Base-by-base conservation (phyloP, 2,329 filamentous ascomycete genomes). In the Seiridium unicorne region DNA sequence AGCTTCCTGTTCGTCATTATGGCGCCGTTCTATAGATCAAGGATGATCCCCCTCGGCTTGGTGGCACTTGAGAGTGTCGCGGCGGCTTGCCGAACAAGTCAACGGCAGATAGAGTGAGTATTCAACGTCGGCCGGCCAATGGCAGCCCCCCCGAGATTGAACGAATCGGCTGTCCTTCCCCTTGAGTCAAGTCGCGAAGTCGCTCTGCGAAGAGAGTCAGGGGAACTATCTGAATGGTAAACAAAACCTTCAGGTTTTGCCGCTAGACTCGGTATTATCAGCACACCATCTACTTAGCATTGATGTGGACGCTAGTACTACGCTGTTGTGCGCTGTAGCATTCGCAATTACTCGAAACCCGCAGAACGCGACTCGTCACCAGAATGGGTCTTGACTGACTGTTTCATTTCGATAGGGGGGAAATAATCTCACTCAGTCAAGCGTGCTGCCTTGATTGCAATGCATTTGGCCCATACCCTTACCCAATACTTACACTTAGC, bases 351-450 rank as follows among this genome's bases (percentile, higher is more conserved):
- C 31, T 51, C 11, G 38, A 13, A 42, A 13, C 38, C 38, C 13
- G 13, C 38, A 13, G 38, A 13, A 7, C 38, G 38, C 55, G 47
- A 67, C 65, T 66, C 59, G 63, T 65, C 64, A 63, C 61, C 60
- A 60, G 63, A 62, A 62, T 44, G 51, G 64, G 62, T 48, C 60
- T 60, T 54, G 63, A 44, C 55, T 64, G 65, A 66, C 66, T 63
- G 60, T 63, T 62, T 68, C 64, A 68, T 68, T 67, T 68, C 64
- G 64, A 68, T 68, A 67, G 66, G 65, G 51, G 63, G 61, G 55
- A 26, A 26, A 11, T 13, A 58, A 34, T 58, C 34, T 48, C 31
- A 51, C 31, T 32, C 55, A 58, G 6, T 58, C 34, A 38, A 34
- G 54, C 26, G 10, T 44, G 8, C 32, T n/a, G 35, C 8, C 53